Evolutionary conservation across 108 stramenopile genomes (phyloP), one percentile per base, ranked within the genome.

Genomic region (Seminavis robusta): DNA sequence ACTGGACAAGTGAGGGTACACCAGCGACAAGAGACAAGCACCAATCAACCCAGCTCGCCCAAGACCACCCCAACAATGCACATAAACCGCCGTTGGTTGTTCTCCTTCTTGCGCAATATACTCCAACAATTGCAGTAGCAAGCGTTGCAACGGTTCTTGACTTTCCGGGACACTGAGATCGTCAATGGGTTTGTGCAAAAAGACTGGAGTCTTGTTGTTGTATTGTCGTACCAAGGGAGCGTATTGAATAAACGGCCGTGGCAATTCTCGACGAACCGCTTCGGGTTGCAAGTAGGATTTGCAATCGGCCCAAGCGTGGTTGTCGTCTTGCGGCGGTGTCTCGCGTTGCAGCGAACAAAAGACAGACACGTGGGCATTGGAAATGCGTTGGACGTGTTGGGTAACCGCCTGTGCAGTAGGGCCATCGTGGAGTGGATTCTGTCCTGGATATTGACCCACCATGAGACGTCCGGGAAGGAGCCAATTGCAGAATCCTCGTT

Each of bases 1-100:
- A n/a, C 76, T 38, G 16, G 58, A 37, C 23, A 67, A 28, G 29
- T 79, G 62, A 0, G 83, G 80, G 48, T 66, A 81, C 6, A 85
- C 21, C 20, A 84, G 47, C 6, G 76, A 74, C 2, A 59, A 39
- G 9, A 83, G 50, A 52, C 84, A 88, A 1, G 76, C 65, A 16
- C 78, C 84, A 32, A 85, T 65, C 24, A 88, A 64, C 5, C 89
- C 89, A 3, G 89, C 86, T 16, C 89, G 47, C 46, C 89, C 89
- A 59, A 81, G 61, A n/a, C 89, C 89, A 30, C 84, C 86, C 86
- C 86, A 86, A 52, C 89, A 90, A 65, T 90, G 86, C 20, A 90
- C 58, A 41, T 85, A 90, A 5, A 86, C 57, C n/a, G n/a, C n/a
- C n/a, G n/a, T n/a, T n/a, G n/a, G n/a, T n/a, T n/a, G n/a, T n/a